Evolutionary conservation across 202 grass and related monocot genomes (phyloP).

Genomic region (Hordeum pubiflorum): DNA sequence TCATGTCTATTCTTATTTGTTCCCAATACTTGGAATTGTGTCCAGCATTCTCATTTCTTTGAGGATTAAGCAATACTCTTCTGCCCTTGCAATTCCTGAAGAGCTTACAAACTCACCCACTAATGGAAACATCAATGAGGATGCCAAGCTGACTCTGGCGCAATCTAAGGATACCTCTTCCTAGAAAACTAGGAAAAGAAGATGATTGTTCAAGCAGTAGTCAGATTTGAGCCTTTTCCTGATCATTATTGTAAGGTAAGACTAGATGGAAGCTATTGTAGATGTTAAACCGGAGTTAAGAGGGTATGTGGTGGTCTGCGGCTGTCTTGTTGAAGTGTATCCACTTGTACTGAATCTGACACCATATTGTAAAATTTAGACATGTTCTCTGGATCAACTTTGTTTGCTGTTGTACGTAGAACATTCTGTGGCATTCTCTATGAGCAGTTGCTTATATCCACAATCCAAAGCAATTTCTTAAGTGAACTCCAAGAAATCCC

Average conservation of each 20-base stretch:
- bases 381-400: background rate
- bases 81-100: conserved; percentile 50
- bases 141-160: background rate
- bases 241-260: background rate
- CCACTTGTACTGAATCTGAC: background rate
- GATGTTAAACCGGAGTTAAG: conserved; percentile 14
- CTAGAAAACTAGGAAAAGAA: conserved; percentile 31
- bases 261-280: background rate
- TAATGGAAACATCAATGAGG: conserved; percentile 12
- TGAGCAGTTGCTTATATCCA: background rate
- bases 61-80: conserved; percentile 91
- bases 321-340: conserved; percentile 13
- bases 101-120: conserved; percentile 22
- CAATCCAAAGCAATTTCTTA: conserved; percentile 16
- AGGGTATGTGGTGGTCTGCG: conserved; percentile 12
- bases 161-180: conserved; percentile 10
- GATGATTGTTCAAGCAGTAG: conserved; percentile 4
- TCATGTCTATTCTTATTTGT: conserved; percentile 60
- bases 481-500: conserved; percentile 39
- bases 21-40: conserved; percentile 71
- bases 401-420: background rate
- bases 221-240: background rate
- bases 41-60: conserved; percentile 85
- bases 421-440: background rate
- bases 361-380: background rate